Evolutionary conservation across 768 basidiomycete species (phyloP), one percentile per base, ranked within the genome.

Genomic region (Phanerodontia chrysosporium): DNA sequence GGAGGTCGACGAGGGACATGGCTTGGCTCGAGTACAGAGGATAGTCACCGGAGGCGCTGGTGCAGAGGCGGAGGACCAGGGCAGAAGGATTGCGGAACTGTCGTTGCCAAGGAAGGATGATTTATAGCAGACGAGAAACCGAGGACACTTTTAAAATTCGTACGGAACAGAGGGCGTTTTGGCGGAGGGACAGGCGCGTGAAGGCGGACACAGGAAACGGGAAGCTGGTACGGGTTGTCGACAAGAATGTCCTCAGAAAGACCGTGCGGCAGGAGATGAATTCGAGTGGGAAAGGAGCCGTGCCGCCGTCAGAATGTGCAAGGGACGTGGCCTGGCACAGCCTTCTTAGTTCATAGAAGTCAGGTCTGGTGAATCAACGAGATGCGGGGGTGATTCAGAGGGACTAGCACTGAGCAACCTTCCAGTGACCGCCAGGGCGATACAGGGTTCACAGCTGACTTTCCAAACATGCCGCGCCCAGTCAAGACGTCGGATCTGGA

Each of bases 1-100:
- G 89, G 49, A 90, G 76, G 32, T 61, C 64, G 46, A 71, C 62
- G 62, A 83, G 67, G 63, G 76, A 75, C 82, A 83, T 81, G 69
- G 70, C 49, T 53, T 45, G 39, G n/a, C n/a, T n/a, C n/a, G 45
- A 22, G 16, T 13, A 16, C 25, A 9, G 45, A 24, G 59, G 36
- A 36, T n/a, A 24, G 39, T 18, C 45, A 35, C 44, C 24, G 30
- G 42, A 59, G 32, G 51, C n/a, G 44, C 25, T 39, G 57, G n/a
- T 3, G 45, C 35, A 42, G 27, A 25, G 54, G 29, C 27, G 54
- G 16, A 39, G 25, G 39, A 29, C 52, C 22, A 4, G 45, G 29
- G 55, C 36, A 57, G 39, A 42, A 36, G 35, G 48, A 25, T 51
- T 28, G 54, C 5, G 45, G 24, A 35, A 53, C 9, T 25, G 52